Evolutionary conservation across 495 filamentous ascomycete species (phyloP), one percentile per base, ranked within the genome.

Genomic region (Aspergillus diversus): DNA sequence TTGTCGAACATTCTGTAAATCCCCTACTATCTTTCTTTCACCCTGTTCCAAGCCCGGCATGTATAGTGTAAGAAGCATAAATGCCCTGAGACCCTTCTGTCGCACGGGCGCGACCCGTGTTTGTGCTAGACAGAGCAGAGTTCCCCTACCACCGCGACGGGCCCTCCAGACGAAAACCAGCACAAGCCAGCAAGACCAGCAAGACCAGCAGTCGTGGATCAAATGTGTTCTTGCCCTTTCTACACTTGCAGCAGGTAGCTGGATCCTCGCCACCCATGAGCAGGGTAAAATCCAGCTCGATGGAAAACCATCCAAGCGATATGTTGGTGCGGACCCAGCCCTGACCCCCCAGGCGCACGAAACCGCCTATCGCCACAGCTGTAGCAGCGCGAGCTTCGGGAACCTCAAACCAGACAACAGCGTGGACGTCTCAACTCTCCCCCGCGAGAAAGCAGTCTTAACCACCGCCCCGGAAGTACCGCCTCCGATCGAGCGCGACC

Each of bases 401-500:
- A 27, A 27, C 21, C 21, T 27, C 21, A 27, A 27, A 27, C 37
- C 37, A 39, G 37, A 13, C 7, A 13, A 39, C 37, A 39, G 37
- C 37, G 13, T 39, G 37, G 37, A 39, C 37, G 37, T 13, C 37
- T 39, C 37, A 8, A 8, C 37, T 13, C 37, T 39, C 1, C 37
- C 37, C 37, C 7, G 37, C 7, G 64, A 69, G 39, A 54, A 59
- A 12, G 64, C 67, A 4, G 27, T 63, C 13, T 50, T 69, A 54
- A 60, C 67, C 7, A 21, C 33, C 3, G 67, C 67, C n/a, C 64
- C 64, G 12, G 50, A 63, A 16, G 67, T 69, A 8, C 67, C 67
- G 33, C 63, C 63, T 42, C 63, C 53, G 3, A 66, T 64, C 15
- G 59, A 57, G 2, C 60, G 67, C 17, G 57, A 66, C 42, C 48